A percentile compares a stretch with the other conserved stretches of the same genome.
These are phyloP conservation scores for Phytophthora citricola DNA, from an alignment of 352 stramenopile species.

Conservation along the genomic window DNA sequence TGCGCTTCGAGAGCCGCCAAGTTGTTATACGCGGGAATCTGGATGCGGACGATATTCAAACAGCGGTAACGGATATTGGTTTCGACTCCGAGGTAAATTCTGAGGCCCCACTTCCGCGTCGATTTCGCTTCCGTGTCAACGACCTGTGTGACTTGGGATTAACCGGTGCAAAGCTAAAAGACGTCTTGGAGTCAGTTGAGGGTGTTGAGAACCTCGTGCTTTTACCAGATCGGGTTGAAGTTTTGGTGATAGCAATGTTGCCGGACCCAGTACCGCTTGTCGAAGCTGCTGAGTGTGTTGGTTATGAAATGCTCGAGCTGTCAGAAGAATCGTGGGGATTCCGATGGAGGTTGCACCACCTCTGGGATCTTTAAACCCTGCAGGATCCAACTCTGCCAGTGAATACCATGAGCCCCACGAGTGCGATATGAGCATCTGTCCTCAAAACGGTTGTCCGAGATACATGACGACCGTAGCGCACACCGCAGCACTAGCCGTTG, in stretches of 20 bases:
- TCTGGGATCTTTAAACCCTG: constrained; percentile 20
- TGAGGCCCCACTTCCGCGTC: constrained; percentile 48
- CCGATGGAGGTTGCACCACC: constrained; percentile 34
- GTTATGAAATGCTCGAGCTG: constrained; percentile 64
- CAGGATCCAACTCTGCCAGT: constrained; percentile 1
- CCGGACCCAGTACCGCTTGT: constrained; percentile 45
- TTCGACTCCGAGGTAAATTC: constrained; percentile 61
- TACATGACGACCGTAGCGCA: constrained; percentile 85
- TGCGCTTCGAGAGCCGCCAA: constrained; percentile 68
- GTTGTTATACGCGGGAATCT: constrained; percentile 67
- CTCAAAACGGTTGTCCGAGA: constrained; percentile 71
- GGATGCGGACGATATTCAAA: constrained; percentile 42
- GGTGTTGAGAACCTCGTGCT: constrained; percentile 75
- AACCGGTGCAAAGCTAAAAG: constrained; percentile 32
- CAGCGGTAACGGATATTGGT: constrained; percentile 55
- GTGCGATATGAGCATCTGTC: constrained; percentile 70
- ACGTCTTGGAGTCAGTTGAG: constrained; percentile 48
- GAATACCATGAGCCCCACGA: constrained; percentile 43
- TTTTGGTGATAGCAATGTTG: constrained; percentile 67
- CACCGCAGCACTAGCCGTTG: constrained; percentile 76
- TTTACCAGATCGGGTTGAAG: constrained; percentile 59
- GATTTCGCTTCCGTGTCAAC: constrained; percentile 64
- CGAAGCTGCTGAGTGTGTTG: constrained; percentile 39
- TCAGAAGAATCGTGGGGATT: constrained; percentile 53
- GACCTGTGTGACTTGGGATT: constrained; percentile 43